Evolutionary conservation across 805 yeast species (phyloP).

Genomic region (Pachysolen tannophilus): DNA sequence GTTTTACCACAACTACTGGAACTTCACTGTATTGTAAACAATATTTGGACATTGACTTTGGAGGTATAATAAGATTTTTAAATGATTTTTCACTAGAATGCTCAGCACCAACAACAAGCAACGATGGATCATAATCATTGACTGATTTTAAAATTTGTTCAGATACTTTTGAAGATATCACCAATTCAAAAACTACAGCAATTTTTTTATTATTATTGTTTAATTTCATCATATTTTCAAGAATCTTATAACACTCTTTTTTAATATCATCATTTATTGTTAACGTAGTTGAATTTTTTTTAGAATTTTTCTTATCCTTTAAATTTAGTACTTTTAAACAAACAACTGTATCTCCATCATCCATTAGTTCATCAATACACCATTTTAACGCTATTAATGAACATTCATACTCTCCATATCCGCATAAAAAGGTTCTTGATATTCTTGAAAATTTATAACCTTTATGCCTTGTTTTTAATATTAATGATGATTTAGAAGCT

Average conservation of each 20-base stretch:
- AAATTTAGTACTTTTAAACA: conserved; percentile 34
- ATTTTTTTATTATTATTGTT: conserved; percentile 29
- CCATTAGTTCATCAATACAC: conserved; percentile 34
- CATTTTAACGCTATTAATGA: conserved; percentile 36
- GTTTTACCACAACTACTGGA: conserved; percentile 38
- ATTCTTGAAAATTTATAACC: conserved; percentile 26
- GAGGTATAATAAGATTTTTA: conserved; percentile 27
- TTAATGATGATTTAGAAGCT: conserved; percentile 24
- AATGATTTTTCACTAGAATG: conserved; percentile 29
- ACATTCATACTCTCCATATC: conserved; percentile 32
- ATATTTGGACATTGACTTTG: conserved; percentile 39
- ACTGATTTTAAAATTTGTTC: conserved; percentile 31
- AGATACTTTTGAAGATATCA: conserved; percentile 30
- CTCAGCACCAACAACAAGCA: conserved; percentile 37
- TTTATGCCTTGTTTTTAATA: conserved; percentile 29
- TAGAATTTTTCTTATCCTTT: conserved; percentile 23
- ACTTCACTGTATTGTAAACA: conserved; percentile 37
- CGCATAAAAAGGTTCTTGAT: conserved; percentile 35
- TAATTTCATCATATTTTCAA: conserved; percentile 22
- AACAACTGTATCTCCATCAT: conserved; percentile 38
- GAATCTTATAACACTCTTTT: conserved; percentile 24
- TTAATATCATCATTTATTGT: conserved; percentile 19
- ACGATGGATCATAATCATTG: conserved; percentile 35
- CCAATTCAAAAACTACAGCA: conserved; percentile 33
- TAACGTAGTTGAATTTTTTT: no score